A percentile compares a stretch with the other conserved stretches of the same genome.
phyloP scores from a whole-genome alignment of 345 rosid species.

The Murraya paniculata region DNA sequence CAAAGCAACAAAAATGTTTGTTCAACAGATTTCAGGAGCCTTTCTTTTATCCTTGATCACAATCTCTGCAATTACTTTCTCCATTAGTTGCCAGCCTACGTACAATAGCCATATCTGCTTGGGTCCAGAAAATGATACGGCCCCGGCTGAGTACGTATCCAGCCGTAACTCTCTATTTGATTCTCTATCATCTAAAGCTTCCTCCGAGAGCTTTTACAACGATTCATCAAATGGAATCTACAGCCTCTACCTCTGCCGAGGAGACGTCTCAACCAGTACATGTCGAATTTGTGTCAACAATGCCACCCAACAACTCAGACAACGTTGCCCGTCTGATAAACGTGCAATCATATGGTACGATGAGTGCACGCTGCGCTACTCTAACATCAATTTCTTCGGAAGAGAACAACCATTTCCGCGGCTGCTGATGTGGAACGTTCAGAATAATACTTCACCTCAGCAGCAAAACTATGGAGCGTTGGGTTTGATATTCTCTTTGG shows the following conservation, averaged over 20 bases:
- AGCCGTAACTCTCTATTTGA: neutral
- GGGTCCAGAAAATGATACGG: neutral
- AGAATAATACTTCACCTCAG: constrained; percentile 2
- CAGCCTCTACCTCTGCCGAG: constrained; percentile 22
- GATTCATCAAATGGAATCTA: constrained; percentile 17
- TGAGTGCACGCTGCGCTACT: constrained; percentile 28
- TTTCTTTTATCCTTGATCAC: neutral
- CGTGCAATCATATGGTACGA: constrained; percentile 25
- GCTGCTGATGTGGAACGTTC: neutral
- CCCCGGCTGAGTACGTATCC: constrained; percentile 7
- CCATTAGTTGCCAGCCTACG: neutral
- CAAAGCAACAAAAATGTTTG: neutral
- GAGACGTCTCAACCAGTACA: constrained; percentile 7
- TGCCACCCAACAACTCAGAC: constrained; percentile 7
- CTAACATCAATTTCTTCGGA: constrained; percentile 21
- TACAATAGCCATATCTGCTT: neutral
- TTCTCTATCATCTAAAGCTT: constrained; percentile 9
- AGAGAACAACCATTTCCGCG: neutral
- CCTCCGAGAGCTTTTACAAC: constrained; percentile 28
- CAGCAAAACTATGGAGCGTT: neutral
- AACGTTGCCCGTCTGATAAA: neutral
- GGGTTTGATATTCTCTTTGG: neutral
- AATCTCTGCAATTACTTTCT: neutral
- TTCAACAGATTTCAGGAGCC: neutral
- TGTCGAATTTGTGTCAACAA: constrained; percentile 22